Conservation (phyloP, 441 rosid genomes). For the Pelargonium citronellum region DNA sequence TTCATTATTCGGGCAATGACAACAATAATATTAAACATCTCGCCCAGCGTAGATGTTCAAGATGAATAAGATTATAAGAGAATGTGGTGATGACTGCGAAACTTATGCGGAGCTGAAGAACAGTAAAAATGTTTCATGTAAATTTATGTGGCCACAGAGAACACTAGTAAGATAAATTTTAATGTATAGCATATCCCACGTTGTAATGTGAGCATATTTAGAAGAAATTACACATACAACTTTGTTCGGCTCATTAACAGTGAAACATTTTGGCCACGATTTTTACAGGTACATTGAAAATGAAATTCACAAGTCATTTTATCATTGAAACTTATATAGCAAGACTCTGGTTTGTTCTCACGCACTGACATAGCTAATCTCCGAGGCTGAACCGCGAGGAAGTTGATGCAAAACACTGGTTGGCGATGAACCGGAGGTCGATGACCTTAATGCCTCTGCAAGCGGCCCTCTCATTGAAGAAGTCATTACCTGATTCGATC, state of each 20-base stretch:
- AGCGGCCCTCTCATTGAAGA: slow-evolving; percentile 78
- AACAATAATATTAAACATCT: background rate
- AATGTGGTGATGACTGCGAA: background rate
- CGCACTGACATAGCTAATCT: slow-evolving; percentile 38
- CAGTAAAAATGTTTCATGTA: background rate
- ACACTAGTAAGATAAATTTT: no score
- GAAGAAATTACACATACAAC: no score
- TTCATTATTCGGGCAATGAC: background rate
- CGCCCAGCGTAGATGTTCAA: background rate
- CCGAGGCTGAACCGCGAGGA: slow-evolving; percentile 34
- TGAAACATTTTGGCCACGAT: background rate
- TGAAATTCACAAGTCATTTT: no score
- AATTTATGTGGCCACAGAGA: background rate
- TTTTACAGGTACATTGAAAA: background rate
- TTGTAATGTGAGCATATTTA: no score
- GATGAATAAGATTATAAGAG: background rate
- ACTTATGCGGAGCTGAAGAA: no score
- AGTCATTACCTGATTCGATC: background rate
- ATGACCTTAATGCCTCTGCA: slow-evolving; percentile 71
- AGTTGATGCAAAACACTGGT: slow-evolving; percentile 72
- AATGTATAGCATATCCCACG: background rate
- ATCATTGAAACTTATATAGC: no score
- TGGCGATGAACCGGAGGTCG: slow-evolving; percentile 48
- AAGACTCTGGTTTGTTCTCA: slow-evolving; percentile 1
- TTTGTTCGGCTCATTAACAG: no score